Conservation (phyloP, 1,284 basidiomycete genomes). For the Malassezia globosa region DNA sequence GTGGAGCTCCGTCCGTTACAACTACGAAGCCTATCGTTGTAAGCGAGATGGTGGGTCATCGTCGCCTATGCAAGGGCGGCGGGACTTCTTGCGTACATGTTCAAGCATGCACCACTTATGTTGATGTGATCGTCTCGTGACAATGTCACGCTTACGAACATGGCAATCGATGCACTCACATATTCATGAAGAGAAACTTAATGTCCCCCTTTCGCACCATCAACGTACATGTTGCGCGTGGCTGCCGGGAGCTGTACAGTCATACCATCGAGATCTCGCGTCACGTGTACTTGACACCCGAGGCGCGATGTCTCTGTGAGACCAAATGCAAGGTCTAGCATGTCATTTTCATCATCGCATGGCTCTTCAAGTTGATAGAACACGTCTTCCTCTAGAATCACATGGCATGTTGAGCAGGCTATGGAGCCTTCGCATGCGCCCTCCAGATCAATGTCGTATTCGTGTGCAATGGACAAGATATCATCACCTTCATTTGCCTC, state of each 20-base stretch:
- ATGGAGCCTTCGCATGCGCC: slow-evolving; percentile 75
- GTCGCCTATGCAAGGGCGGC: no score
- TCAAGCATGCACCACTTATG: no score
- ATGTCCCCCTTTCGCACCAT: slow-evolving; percentile 51
- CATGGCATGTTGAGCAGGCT: slow-evolving; percentile 95
- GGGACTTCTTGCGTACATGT: no score
- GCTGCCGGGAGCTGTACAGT: slow-evolving; percentile 75
- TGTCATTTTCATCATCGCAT: slow-evolving; percentile 80
- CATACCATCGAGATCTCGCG: slow-evolving; percentile 72
- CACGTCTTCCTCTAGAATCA: slow-evolving; percentile 69
- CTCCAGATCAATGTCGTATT: slow-evolving; percentile 96
- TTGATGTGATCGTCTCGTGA: no score
- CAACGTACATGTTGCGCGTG: slow-evolving; percentile 93
- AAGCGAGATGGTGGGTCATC: no score
- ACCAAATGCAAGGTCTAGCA: slow-evolving; percentile 96
- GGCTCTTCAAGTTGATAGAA: slow-evolving; percentile 82
- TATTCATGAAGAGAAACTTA: no score
- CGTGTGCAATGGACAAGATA: slow-evolving; percentile 77
- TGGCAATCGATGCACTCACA: no score
- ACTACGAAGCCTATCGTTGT: no score
- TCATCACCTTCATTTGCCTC: slow-evolving; percentile 91
- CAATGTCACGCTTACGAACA: no score
- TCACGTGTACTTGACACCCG: slow-evolving; percentile 71
- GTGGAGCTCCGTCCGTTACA: slow-evolving; percentile 25
- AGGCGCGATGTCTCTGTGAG: slow-evolving; percentile 73